Base-by-base conservation (phyloP, 768 basidiomycete species). In the Gloeopeniophorella convolvens region DNA sequence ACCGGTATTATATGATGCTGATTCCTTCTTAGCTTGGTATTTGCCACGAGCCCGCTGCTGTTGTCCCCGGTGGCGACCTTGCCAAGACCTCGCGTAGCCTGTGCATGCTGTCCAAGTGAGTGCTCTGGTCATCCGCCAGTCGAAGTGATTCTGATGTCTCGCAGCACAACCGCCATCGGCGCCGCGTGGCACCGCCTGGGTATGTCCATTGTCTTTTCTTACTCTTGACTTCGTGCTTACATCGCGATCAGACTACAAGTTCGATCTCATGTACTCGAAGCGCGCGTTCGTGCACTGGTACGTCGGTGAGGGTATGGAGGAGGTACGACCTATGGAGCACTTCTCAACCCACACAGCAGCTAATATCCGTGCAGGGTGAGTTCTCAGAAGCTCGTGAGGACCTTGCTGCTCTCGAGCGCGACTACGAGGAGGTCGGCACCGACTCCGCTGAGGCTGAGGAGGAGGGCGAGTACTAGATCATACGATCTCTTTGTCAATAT, bases 251-350 rank as follows among this genome's bases (percentile, higher is more conserved):
- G 95, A 98, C 71, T 85, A 95, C 76, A 98, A 98, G 70, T 98
- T 98, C 69, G 95, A 98, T 66, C 80, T 98, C 60, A 82, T 98
- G 70, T 98, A 95, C 76, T 94, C 93, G 55, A 96, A 90, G 69
- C 88, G 89, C 67, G 89, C 89, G 41, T 90, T 90, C 57, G 85
- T 88, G 21, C 85, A 89, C 67, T 88, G 91, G 92, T 95, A 94
- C 63, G 94, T 96, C 56, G 94, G 94, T 65, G 94, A 98, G 72
- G 95, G 95, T 75, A 97, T 98, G 95, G 95, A 97, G 67, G 95
- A 98, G 76, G 79, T 73, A 54, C 27, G 66, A 8, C 7, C 35
- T n/a, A 28, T 15, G 15, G 26, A 20, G 35, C 26, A 9, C 21
- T 4, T 44, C 42, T 48, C 15, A 33, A 49, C 15, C 30, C 57